Percentiles rank a stretch among this genome's conserved stretches.
phyloP scores from a whole-genome alignment of 225 moss, liverwort and hornwort species.

The Polytrichum formosum region DNA sequence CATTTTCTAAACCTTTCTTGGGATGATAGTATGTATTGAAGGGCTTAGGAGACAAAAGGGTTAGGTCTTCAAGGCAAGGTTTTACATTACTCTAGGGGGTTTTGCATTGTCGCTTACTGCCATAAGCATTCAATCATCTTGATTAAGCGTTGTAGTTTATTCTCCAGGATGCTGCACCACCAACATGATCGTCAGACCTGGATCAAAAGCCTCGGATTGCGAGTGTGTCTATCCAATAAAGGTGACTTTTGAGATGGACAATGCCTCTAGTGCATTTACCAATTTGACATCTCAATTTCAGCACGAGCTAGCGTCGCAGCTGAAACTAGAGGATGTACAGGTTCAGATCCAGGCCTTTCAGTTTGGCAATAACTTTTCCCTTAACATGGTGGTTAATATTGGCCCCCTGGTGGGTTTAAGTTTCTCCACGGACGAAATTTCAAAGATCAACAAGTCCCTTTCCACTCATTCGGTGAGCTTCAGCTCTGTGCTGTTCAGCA shows the following conservation, averaged over 20 bases:
- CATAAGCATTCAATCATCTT: not conserved
- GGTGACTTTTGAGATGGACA: constrained; percentile 70
- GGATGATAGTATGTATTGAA: no score
- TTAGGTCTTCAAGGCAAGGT: no score
- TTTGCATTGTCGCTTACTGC: no score
- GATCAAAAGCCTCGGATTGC: constrained; percentile 58
- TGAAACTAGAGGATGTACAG: constrained; percentile 58
- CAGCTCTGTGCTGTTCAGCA: constrained; percentile 64
- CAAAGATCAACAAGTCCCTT: constrained; percentile 43
- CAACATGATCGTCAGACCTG: constrained; percentile 64
- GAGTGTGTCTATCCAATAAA: constrained; percentile 86
- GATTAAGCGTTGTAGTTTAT: not conserved
- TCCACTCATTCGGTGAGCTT: constrained; percentile 57
- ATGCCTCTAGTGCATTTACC: constrained; percentile 71
- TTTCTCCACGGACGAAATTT: constrained; percentile 46
- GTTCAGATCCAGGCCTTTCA: constrained; percentile 78
- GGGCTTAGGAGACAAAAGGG: no score
- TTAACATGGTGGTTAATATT: constrained; percentile 73
- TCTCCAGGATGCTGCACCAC: constrained; percentile 62
- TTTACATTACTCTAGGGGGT: no score
- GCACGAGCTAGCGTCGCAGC: constrained; percentile 71
- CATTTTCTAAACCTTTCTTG: no score
- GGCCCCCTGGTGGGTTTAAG: constrained; percentile 58
- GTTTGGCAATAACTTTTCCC: constrained; percentile 67
- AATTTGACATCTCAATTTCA: constrained; percentile 84